Evolutionary conservation across 495 filamentous ascomycete species (phyloP), one percentile per base, ranked within the genome.

Genomic region (Aspergillus ellipticus): DNA sequence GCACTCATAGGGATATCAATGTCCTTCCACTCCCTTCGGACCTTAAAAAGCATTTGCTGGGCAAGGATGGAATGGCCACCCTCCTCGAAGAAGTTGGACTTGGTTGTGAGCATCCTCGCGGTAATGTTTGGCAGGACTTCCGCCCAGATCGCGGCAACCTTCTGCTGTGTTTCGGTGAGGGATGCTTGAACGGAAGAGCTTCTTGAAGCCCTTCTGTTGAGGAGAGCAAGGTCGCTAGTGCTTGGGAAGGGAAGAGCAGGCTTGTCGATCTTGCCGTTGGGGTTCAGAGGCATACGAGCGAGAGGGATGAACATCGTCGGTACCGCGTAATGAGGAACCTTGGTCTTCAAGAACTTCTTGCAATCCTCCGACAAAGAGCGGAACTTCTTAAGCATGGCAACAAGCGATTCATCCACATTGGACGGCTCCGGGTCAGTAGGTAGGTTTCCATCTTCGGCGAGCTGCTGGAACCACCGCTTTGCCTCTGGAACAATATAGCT

Each of bases 261-360:
- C 71, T 87, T 90, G 66, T 98, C 94, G 43, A 96, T 85, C 75
- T 96, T 97, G 56, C 92, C 92, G 60, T 97, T 97, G 13, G 93
- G 93, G 71, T 96, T 97, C 24, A 97, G 76, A 0, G 93, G 93
- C 51, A 97, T 81, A 39, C 86, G 85, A 49, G 81, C 79, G 20
- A 98, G 82, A 2, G 89, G 84, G 26, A 98, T 89, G 56, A 92
- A 81, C 31, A 93, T 79, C 0, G 81, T 82, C 0, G 94, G 94
- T 0, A 97, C 86, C 0, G 92, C 89, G 62, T 97, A 92, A 2
- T 74, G 63, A 8, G 94, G 88, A 8, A 97, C 74, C 52, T 90
- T 88, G 53, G 76, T 83, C 60, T 86, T 87, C 41, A 97, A 73
- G 56, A 88, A 81, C 26, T 89, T 81, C 56, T 86, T 81, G n/a